Evolutionary conservation across 2,329 filamentous ascomycete genomes (phyloP), one percentile per base, ranked within the genome.

Genomic region (Curvularia sp.): DNA sequence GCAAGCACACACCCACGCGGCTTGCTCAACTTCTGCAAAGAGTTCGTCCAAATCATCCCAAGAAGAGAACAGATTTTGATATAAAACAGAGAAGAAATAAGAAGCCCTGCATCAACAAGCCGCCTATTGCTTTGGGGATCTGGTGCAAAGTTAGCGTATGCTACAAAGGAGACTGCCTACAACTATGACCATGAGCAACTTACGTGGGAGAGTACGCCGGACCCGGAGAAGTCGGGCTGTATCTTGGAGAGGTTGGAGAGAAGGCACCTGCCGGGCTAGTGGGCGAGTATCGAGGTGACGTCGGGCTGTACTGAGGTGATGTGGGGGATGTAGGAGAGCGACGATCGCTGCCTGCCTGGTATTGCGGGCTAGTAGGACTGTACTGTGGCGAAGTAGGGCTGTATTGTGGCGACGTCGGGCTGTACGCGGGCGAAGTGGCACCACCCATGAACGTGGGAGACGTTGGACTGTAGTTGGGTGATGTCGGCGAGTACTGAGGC

Each of bases 331-430:
- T 90, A 4, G 82, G 68, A 42, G 66, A 63, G 31, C 70, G 70
- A 5, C 83, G n/a, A 83, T 86, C 62, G 30, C 73, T 87, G 84
- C 31, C 85, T 82, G 78, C 71, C 76, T 81, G 67, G 82, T 86
- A 66, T 82, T 75, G 70, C n/a, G 76, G 88, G 51, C 85, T 89
- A 3, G 88, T 86, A n/a, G 88, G 88, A 70, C 87, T 89, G 78
- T 91, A 92, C 70, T 84, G 87, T 55, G 89, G 89, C 65, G 86
- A 89, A 5, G 87, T 88, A 3, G 89, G 88, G 42, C 71, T 71
- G 55, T 66, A 77, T 50, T 82, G 77, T 24, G 80, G 80, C 58
- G 83, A 86, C 38, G 83, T 85, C 18, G 84, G 84, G 52, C 83
- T 85, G 68, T 85, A 87, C 63, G 81, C 83, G 22, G 84, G 84